Evolutionary conservation across 768 basidiomycete species (phyloP), one percentile per base, ranked within the genome.

Genomic region (Tylopilus intermedius): DNA sequence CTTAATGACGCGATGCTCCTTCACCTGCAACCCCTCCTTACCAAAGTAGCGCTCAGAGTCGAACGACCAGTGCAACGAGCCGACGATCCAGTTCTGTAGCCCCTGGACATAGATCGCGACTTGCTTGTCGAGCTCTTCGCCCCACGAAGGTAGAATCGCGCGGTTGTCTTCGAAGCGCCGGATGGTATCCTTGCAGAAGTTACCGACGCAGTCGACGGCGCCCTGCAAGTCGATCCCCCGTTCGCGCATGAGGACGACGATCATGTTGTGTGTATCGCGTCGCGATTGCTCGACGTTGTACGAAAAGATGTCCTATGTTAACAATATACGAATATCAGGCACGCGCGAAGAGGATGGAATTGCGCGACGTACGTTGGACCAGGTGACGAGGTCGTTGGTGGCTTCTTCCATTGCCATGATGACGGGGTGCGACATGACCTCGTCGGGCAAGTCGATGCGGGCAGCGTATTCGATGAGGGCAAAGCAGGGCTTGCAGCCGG

Each of bases 241-340:
- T 54, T 82, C 72, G 41, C 74, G 69, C 82, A 84, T 86, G 56
- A 87, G 74, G 47, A 88, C 81, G n/a, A 75, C 71, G 50, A 89
- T 76, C 77, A 88, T 83, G 64, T 89, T 88, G 65, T 86, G 82
- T 15, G 80, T 82, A 55, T 86, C 82, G 9, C 77, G 78, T 13
- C 81, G 78, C 2, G 84, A 78, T 66, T 88, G 86, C 62, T 88
- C 87, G 41, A 81, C 79, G 54, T 88, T 86, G 67, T 84, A 89
- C 1, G 85, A 88, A 63, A 84, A 83, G 33, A 88, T 82, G 56
- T 88, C 86, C 86, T 86, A 2, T 4, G 14, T 8, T 8, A 47
- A 38, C n/a, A 15, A 8, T 10, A 29, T 30, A 1, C 13, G 2
- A 29, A 49, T 2, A 15, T 67, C 21, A 57, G 40, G 21, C 8